Percentiles rank a stretch among this genome's conserved stretches.
These are phyloP conservation scores for Hypoxylon sp. DNA, from an alignment of 2,329 filamentous ascomycete species.

Conservation along the genomic window DNA sequence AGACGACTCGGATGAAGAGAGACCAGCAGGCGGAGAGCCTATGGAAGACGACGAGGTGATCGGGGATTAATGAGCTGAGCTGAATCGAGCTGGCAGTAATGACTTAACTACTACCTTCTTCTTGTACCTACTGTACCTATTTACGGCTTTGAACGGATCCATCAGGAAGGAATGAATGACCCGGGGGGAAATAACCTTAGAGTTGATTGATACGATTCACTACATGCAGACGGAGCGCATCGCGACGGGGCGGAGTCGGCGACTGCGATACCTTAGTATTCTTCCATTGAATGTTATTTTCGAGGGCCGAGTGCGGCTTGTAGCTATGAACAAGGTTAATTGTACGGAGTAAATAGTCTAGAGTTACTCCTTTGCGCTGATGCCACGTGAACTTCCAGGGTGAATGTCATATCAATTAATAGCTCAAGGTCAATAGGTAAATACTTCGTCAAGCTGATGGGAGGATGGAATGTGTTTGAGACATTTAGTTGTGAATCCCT, in stretches of 20 bases:
- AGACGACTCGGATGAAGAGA: slow-evolving; percentile 60
- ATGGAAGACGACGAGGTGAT: slow-evolving; percentile 58
- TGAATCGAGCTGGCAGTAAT: neutral
- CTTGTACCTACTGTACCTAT: slow-evolving; percentile 22
- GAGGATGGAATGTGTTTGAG: neutral
- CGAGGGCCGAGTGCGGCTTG: neutral
- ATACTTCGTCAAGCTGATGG: neutral
- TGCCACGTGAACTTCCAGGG: neutral
- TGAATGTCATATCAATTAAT: neutral
- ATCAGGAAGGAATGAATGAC: slow-evolving; percentile 12
- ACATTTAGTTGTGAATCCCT: neutral
- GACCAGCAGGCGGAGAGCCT: slow-evolving; percentile 48
- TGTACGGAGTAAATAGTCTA: neutral
- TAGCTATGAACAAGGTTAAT: neutral
- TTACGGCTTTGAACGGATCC: slow-evolving; percentile 15
- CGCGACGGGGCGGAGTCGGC: slow-evolving; percentile 9
- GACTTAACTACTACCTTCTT: slow-evolving; percentile 5
- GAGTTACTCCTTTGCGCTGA: neutral
- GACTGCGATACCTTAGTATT: slow-evolving; percentile 16
- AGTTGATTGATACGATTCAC: slow-evolving; percentile 23
- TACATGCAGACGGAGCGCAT: neutral
- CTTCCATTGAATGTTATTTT: slow-evolving; percentile 21
- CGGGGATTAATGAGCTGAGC: slow-evolving; percentile 56
- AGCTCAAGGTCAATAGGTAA: neutral
- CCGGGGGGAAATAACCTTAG: neutral